These are phyloP conservation scores for Grigorovia jiainica DNA, from an alignment of 805 yeast genomes.

Conservation along the genomic window DNA sequence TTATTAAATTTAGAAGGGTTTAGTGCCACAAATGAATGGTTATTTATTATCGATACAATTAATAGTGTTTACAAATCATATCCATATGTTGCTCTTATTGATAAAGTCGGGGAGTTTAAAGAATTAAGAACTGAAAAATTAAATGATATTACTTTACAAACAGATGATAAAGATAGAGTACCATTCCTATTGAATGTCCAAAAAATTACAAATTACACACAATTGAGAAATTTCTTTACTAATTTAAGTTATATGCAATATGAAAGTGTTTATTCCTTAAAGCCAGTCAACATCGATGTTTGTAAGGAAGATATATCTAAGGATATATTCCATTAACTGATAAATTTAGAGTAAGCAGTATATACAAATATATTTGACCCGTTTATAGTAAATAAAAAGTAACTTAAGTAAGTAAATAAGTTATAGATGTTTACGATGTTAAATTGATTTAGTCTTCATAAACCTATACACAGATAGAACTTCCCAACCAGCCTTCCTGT, in stretches of 20 bases:
- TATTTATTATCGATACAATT: slow-evolving; percentile 63
- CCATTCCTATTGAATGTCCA: slow-evolving; percentile 26
- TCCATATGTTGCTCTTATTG: slow-evolving; percentile 34
- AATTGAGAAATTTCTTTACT: slow-evolving; percentile 22
- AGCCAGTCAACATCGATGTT: slow-evolving; percentile 31
- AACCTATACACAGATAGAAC: slow-evolving; percentile 70
- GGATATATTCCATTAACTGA: slow-evolving; percentile 40
- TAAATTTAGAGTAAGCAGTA: too few species aligned
- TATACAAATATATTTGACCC: background rate
- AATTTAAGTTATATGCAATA: slow-evolving; percentile 24
- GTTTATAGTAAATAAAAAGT: too few species aligned
- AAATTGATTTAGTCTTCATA: too few species aligned
- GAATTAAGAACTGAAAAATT: slow-evolving; percentile 30
- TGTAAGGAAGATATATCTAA: slow-evolving; percentile 48
- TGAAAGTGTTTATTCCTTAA: slow-evolving; percentile 46
- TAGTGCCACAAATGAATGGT: slow-evolving; percentile 65
- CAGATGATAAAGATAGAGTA: slow-evolving; percentile 12
- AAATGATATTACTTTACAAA: slow-evolving; percentile 15
- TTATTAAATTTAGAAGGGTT: slow-evolving; percentile 68
- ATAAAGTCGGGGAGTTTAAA: slow-evolving; percentile 33
- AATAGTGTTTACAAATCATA: slow-evolving; percentile 42
- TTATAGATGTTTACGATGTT: background rate
- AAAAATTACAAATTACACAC: slow-evolving; percentile 14
- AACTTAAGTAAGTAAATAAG: too few species aligned
- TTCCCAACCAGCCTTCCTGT: slow-evolving; percentile 94